Evolutionary conservation across 1,139 yeast genomes (phyloP), one percentile per base, ranked within the genome.

Genomic region (Yamadazyma atmosphaerica): DNA sequence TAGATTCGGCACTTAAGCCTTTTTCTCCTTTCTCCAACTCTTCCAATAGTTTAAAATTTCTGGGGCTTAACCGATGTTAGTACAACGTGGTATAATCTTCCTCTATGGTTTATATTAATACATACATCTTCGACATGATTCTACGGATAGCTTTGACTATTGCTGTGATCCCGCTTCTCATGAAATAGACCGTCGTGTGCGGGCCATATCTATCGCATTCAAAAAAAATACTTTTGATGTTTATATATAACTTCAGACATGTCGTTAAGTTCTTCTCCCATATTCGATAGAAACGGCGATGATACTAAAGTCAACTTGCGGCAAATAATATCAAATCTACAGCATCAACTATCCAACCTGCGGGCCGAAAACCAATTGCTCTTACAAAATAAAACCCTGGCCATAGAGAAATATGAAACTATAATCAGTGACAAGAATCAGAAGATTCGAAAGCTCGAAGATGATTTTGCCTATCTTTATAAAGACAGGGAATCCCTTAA

Each of bases 1-100:
- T 90, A 17, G 96, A 86, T 61, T 94, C 98, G 25, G 97, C 94
- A 21, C 98, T 98, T 38, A 87, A 73, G 12, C 98, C 98, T 61
- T 94, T 94, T 60, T 94, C 99, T 37, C 98, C 98, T 58, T 90
- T 92, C 62, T 94, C 99, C 49, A 94, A 75, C 65, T 92, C 98
- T 68, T 92, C 98, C 47, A 92, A 74, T 34, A 92, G 77, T 58
- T 95, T 86, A 65, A 92, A 92, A 61, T 89, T 89, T 64, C 98
- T 81, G 49, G 98, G 98, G 34, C 95, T 86, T 46, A 10, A 34
- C 12, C n/a, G 3, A 2, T 19, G 46, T 42, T 44, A 44, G 47
- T 40, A 35, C n/a, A n/a, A n/a, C n/a, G n/a, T n/a, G n/a, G n/a
- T n/a, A n/a, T n/a, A n/a, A n/a, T n/a, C n/a, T 16, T 22, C 26